Evolutionary conservation across 2,329 filamentous ascomycete species (phyloP).

Genomic region (Apiospora hydei): DNA sequence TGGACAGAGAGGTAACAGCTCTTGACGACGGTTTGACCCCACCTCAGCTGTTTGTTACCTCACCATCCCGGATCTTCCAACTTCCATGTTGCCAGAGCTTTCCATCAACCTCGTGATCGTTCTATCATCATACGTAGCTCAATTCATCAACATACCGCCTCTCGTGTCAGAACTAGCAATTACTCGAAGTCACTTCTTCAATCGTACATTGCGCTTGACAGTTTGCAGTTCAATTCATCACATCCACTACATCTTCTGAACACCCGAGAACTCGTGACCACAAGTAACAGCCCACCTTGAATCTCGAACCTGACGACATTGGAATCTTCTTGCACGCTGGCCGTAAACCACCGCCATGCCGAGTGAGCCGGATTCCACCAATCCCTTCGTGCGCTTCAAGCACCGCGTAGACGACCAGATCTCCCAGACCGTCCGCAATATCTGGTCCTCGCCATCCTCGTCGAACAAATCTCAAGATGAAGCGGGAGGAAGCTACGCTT

Average conservation of each 20-base stretch:
- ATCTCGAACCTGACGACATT: neutral
- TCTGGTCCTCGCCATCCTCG: constrained; percentile 34
- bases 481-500: neutral
- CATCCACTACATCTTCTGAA: neutral
- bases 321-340: neutral
- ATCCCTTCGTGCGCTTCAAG: constrained; percentile 51
- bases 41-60: neutral
- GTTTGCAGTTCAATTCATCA: neutral
- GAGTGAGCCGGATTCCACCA: constrained; percentile 31
- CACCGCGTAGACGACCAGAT: constrained; percentile 49
- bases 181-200: neutral
- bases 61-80: neutral
- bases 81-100: neutral
- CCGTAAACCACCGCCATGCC: neutral
- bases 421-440: constrained; percentile 40
- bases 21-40: neutral
- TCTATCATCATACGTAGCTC: constrained; percentile 12
- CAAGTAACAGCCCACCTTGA: neutral
- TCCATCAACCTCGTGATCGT: constrained; percentile 4
- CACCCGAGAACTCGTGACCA: neutral
- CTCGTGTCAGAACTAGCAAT: neutral
- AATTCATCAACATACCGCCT: neutral
- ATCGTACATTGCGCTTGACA: too few species aligned
- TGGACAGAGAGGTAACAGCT: neutral
- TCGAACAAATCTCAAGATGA: neutral